A percentile compares a stretch with the other conserved stretches of the same genome.
These are phyloP conservation scores for Aspergillus proliferans DNA, from an alignment of 2,329 filamentous ascomycete species.

Conservation along the genomic window DNA sequence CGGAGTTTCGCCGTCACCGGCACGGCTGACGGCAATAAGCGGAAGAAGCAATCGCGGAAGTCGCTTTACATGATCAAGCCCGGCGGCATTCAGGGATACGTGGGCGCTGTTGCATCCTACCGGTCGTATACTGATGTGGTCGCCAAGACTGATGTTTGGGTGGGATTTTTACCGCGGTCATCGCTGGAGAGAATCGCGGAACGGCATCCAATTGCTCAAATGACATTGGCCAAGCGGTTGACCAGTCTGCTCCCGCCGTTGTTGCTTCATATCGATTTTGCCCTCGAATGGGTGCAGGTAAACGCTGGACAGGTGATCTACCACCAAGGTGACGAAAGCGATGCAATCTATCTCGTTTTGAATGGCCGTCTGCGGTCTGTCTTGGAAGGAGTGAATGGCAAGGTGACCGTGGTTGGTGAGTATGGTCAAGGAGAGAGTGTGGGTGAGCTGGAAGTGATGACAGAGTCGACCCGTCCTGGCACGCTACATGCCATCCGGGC, in stretches of 20 bases:
- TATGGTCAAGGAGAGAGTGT: conserved; percentile 97
- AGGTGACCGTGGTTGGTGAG: conserved; percentile 80
- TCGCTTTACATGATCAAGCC: conserved; percentile 90
- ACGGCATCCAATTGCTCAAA: conserved; percentile 78
- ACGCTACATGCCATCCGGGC: conserved; percentile 94
- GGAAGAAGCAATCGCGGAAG: conserved; percentile 48
- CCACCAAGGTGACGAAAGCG: conserved; percentile 88
- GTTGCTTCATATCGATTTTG: conserved; percentile 95
- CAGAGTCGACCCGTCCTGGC: conserved; percentile 82
- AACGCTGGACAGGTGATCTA: conserved; percentile 92
- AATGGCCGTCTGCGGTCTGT: conserved; percentile 86
- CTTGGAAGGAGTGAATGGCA: conserved; percentile 71
- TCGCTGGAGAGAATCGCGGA: conserved; percentile 90
- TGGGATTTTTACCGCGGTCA: conserved; percentile 81
- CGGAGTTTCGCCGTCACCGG: conserved; percentile 17
- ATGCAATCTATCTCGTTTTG: conserved; percentile 95
- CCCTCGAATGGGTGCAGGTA: conserved; percentile 95
- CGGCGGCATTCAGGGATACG: conserved; percentile 86
- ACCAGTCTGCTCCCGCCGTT: conserved; percentile 83
- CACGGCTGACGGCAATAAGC: conserved; percentile 24
- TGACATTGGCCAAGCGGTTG: conserved; percentile 93
- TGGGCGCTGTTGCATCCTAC: conserved; percentile 90
- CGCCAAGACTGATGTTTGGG: conserved; percentile 96
- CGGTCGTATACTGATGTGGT: conserved; percentile 94
- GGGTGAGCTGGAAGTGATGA: conserved; percentile 93